Evolutionary conservation across 768 basidiomycete species (phyloP), one percentile per base, ranked within the genome.

Genomic region (Neoboletus subvelutipes): DNA sequence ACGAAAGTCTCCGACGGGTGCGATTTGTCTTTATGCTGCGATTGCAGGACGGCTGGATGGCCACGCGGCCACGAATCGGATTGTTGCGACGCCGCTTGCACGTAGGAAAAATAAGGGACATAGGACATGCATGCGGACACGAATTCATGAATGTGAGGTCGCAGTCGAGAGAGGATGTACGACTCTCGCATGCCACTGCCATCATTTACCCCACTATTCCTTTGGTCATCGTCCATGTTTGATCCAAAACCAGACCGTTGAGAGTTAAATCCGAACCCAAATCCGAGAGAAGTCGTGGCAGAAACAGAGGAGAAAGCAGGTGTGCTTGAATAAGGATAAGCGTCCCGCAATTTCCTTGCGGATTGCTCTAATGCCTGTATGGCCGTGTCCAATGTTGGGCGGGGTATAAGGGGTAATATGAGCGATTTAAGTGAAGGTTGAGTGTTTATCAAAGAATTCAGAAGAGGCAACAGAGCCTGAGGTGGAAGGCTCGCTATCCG

Each of bases 81-180:
- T 50, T 54, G 61, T 50, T 58, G 65, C 58, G 51, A 67, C 46
- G 28, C 24, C 59, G 33, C 40, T 45, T 64, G 56, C 51, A 81
- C 70, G 62, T 82, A 86, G 22, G 90, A 88, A 68, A 94, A 94
- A 68, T 94, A 93, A 3, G 89, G 90, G 46, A 93, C 82, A 68
- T 93, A 94, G 7, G 92, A 87, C 69, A 85, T 80, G 70, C 83
- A 89, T 31, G 86, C 82, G 3, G 91, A 81, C 31, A 87, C 84
- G 62, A 90, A 94, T 50, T 92, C 91, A 50, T 78, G 74, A 49
- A 92, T 83, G 70, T 87, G 85, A 17, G 88, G 86, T 47, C 86
- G 82, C 18, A 94, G 76, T 53, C 92, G 81, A 18, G 86, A 89
- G 39, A 84, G 72, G 61, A 93, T 80, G 69, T 94, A 94, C 7